These are phyloP conservation scores for Knoxia roxburghii DNA, from an alignment of 257 asterid species.

Conservation along the genomic window DNA sequence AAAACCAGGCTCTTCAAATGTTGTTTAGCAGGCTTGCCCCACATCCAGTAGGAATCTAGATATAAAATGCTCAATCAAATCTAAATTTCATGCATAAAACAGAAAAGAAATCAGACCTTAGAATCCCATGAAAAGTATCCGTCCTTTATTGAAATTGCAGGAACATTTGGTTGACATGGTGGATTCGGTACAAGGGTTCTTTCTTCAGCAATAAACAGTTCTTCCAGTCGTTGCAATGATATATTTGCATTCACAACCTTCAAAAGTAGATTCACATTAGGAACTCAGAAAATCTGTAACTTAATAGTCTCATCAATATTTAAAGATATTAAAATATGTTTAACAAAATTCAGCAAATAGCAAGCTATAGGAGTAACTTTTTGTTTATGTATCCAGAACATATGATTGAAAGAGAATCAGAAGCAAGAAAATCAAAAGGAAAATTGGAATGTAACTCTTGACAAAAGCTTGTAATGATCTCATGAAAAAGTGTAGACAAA, in stretches of 20 bases:
- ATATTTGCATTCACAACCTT: conserved; percentile 89
- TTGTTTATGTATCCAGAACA: not conserved
- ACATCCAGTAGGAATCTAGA: not conserved
- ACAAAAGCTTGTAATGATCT: no score
- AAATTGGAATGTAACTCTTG: not conserved
- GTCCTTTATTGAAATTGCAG: conserved; percentile 71
- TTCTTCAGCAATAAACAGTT: conserved; percentile 75
- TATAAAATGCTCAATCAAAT: not conserved
- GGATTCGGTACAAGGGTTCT: conserved; percentile 74
- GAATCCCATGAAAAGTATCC: conserved; percentile 80
- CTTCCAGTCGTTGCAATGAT: conserved; percentile 80
- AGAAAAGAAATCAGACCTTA: conserved; percentile 34
- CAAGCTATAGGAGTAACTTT: not conserved
- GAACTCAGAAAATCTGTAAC: conserved; percentile 10
- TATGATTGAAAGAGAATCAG: not conserved
- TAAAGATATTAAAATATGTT: no score
- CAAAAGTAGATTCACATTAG: conserved; percentile 18
- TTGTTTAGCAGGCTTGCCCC: not conserved
- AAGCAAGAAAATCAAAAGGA: conserved; percentile 9
- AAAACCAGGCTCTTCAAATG: not conserved
- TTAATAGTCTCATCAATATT: not conserved
- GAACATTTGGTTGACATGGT: conserved; percentile 55
- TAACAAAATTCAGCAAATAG: no score
- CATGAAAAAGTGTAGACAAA: not conserved
- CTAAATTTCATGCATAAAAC: not conserved